Conservation (phyloP, 2,329 filamentous ascomycete species). For the Dothidotthia symphoricarpi region DNA sequence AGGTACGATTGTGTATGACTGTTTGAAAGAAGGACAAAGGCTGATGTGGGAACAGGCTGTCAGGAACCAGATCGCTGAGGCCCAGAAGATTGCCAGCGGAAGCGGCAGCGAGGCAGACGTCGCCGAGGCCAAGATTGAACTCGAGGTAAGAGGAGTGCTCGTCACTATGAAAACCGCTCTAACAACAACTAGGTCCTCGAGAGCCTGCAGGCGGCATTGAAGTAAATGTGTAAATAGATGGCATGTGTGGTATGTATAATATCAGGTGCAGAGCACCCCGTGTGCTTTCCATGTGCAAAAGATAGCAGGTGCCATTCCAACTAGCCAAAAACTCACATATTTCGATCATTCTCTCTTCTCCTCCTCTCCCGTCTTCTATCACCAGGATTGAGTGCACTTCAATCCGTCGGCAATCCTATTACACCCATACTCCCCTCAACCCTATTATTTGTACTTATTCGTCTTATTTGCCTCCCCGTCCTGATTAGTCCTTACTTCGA, state of each 20-base stretch:
- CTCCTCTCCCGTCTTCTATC: constrained; percentile 3
- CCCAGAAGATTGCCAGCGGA: constrained; percentile 89
- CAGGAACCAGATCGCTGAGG: constrained; percentile 85
- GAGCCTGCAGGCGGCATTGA: constrained; percentile 75
- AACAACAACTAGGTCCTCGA: constrained; percentile 67
- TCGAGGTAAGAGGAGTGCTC: constrained; percentile 68
- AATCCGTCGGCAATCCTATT: constrained; percentile 16
- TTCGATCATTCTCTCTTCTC: constrained; percentile 6
- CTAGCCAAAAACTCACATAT: constrained; percentile 24
- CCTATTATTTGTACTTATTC: constrained; percentile 11
- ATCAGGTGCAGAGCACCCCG: constrained; percentile 28
- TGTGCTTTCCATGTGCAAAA: constrained; percentile 32
- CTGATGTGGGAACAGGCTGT: constrained; percentile 58
- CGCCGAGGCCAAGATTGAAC: constrained; percentile 97
- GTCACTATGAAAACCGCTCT: constrained; percentile 27
- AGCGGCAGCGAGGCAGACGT: constrained; percentile 94
- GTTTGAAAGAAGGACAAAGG: neutral
- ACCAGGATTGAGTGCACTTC: constrained; percentile 20
- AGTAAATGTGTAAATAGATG: constrained; percentile 61
- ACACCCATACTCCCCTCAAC: constrained; percentile 12
- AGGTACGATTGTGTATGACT: constrained; percentile 48
- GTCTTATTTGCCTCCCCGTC: constrained; percentile 5
- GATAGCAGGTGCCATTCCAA: constrained; percentile 36
- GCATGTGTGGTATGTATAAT: constrained; percentile 38
- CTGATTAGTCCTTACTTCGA: constrained; percentile 5